Percentiles rank a stretch among this genome's conserved stretches.
Evolutionary conservation across 176 grass and related monocot species (phyloP).

Genomic region (Triticum monococcum): DNA sequence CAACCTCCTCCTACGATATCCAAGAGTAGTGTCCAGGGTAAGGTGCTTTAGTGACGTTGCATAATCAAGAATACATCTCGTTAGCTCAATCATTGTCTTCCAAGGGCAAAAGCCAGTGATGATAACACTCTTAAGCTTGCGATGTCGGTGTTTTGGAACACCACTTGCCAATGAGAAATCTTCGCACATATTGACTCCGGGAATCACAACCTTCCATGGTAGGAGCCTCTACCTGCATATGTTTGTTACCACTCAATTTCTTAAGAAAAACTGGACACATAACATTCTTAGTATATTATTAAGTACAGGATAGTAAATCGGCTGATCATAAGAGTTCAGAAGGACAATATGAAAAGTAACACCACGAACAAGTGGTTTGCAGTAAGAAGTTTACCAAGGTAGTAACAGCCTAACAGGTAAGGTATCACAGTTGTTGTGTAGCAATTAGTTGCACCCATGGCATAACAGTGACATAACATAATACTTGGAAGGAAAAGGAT

Average conservation of each 20-base stretch:
- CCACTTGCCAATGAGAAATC: not conserved
- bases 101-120: slow-evolving; percentile 24
- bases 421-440: not conserved
- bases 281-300: not conserved
- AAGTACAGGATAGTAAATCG: not conserved
- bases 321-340: not conserved
- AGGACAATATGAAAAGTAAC: not conserved
- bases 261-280: not conserved
- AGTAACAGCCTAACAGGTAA: not conserved
- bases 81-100: slow-evolving; percentile 25
- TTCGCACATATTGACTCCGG: not conserved
- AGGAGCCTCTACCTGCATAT: not conserved
- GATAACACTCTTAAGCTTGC: not conserved
- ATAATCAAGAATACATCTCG: slow-evolving; percentile 12
- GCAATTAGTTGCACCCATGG: not conserved
- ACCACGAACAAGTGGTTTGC: not conserved
- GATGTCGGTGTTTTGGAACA: not conserved
- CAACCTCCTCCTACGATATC: not conserved
- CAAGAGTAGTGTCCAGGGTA: not conserved
- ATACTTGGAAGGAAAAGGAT: not conserved
- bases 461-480: not conserved
- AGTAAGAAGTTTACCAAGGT: not conserved
- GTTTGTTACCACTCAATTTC: not conserved
- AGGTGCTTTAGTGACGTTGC: not conserved
- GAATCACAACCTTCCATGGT: not conserved